Conservation (phyloP, 257 asterid species). For the Phtheirospermum japonicum region DNA sequence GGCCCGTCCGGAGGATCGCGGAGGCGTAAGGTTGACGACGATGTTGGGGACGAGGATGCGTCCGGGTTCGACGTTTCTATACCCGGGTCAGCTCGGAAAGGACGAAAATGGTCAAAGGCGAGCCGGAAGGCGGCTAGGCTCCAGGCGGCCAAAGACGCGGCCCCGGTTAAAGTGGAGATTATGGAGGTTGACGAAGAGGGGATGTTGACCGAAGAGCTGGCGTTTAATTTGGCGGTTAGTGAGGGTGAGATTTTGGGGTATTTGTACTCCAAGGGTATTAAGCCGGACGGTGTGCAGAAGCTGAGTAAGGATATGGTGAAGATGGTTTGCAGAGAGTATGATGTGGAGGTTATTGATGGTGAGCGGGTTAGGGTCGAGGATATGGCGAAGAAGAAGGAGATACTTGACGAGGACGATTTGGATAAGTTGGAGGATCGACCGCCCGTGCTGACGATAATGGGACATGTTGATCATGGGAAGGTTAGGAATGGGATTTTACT, state of each 20-base stretch:
- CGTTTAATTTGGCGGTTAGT: conserved; percentile 74
- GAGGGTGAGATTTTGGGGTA: conserved; percentile 91
- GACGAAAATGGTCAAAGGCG: conserved; percentile 96
- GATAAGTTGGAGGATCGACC: conserved; percentile 86
- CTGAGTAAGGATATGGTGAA: conserved; percentile 94
- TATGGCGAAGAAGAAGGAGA: conserved; percentile 90
- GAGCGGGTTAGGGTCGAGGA: conserved; percentile 66
- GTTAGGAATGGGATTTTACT: conserved; percentile 36
- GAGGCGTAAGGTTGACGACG: conserved; percentile 52
- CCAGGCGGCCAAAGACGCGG: conserved; percentile 89
- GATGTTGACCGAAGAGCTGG: conserved; percentile 86
- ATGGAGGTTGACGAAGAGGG: conserved; percentile 96
- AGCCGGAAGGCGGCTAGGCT: conserved; percentile 95
- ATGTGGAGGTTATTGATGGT: conserved; percentile 92
- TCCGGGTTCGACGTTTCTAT: no score
- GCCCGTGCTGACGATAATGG: conserved; percentile 96
- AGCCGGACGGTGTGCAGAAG: conserved; percentile 92
- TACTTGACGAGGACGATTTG: conserved; percentile 78
- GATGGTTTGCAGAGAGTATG: conserved; percentile 88
- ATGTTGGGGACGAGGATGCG: conserved; percentile 60
- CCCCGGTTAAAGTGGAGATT: conserved; percentile 84
- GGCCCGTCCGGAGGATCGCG: conserved; percentile 60
- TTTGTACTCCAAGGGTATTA: conserved; percentile 81
- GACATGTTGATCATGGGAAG: conserved; percentile 99
- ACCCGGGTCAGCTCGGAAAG: conserved; percentile 84